A percentile compares a stretch with the other conserved stretches of the same genome.
Evolutionary conservation across 2,329 filamentous ascomycete species (phyloP).

Genomic region (Colletotrichum scovillei): DNA sequence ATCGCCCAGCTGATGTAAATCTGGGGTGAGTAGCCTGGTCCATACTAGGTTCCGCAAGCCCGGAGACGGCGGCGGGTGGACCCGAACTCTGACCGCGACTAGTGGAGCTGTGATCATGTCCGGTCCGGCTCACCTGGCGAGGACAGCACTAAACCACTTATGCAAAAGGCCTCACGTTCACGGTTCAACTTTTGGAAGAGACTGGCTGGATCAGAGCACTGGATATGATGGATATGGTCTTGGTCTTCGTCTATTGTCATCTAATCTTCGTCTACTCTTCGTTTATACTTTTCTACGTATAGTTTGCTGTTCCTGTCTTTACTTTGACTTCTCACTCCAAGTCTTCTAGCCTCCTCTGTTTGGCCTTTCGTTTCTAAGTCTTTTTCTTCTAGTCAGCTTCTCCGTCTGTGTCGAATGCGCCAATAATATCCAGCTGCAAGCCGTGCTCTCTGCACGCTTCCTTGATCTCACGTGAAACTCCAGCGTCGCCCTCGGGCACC

Average conservation of each 20-base stretch:
- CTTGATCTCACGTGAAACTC: slow-evolving; percentile 47
- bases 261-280: background rate
- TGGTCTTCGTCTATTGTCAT: background rate
- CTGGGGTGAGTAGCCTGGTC: too few species aligned
- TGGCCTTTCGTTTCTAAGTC: background rate
- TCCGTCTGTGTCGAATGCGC: slow-evolving; percentile 38
- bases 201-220: background rate
- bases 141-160: background rate
- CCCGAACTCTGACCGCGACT: background rate
- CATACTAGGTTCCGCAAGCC: background rate
- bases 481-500: slow-evolving; percentile 47
- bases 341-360: background rate
- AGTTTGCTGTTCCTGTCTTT: background rate
- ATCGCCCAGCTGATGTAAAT: background rate
- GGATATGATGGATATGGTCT: background rate
- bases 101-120: background rate
- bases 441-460: slow-evolving; percentile 49
- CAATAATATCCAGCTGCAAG: slow-evolving; percentile 48
- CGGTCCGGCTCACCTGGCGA: background rate
- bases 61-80: background rate
- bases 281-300: background rate
- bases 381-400: background rate
- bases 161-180: background rate
- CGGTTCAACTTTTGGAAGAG: background rate
- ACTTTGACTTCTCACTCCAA: background rate